These are phyloP conservation scores for Candolleomyces efflorescens DNA, from an alignment of 768 basidiomycete species.

Conservation along the genomic window DNA sequence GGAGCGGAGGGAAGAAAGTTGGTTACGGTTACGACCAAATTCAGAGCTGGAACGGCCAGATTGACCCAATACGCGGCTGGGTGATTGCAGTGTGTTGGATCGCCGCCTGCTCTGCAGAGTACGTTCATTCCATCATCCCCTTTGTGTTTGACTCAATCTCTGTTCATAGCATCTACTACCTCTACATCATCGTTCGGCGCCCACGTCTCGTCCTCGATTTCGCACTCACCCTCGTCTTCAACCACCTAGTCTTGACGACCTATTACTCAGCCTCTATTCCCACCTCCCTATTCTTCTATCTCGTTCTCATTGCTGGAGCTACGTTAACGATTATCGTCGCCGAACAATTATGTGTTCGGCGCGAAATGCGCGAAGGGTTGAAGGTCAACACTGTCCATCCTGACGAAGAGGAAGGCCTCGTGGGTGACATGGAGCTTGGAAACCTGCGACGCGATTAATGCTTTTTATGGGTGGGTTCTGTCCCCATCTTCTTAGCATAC, in stretches of 20 bases:
- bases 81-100: slow-evolving; percentile 87
- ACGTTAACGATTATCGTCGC: slow-evolving; percentile 74
- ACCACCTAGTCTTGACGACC: slow-evolving; percentile 89
- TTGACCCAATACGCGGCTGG: slow-evolving; percentile 85
- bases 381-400: slow-evolving; percentile 42
- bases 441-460: slow-evolving; percentile 35
- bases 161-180: slow-evolving; percentile 56
- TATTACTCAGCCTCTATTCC: slow-evolving; percentile 85
- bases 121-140: slow-evolving; percentile 30
- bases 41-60: slow-evolving; percentile 56
- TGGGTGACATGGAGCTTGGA: slow-evolving; percentile 58
- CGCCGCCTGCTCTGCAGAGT: slow-evolving; percentile 81
- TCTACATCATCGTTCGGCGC: slow-evolving; percentile 83
- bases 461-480: not conserved
- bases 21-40: slow-evolving; percentile 52
- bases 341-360: slow-evolving; percentile 87
- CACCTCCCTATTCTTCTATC: slow-evolving; percentile 92
- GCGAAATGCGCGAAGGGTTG: slow-evolving; percentile 88
- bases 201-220: slow-evolving; percentile 96
- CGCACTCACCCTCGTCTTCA: slow-evolving; percentile 84
- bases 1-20: slow-evolving; percentile 77
- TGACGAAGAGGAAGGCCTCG: slow-evolving; percentile 53
- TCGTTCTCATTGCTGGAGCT: slow-evolving; percentile 66
- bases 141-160: not conserved
- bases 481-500: not conserved